A percentile compares a stretch with the other conserved stretches of the same genome.
Conservation (phyloP, 805 yeast species). For the Sugiyamaella boreocaroliniensis region DNA sequence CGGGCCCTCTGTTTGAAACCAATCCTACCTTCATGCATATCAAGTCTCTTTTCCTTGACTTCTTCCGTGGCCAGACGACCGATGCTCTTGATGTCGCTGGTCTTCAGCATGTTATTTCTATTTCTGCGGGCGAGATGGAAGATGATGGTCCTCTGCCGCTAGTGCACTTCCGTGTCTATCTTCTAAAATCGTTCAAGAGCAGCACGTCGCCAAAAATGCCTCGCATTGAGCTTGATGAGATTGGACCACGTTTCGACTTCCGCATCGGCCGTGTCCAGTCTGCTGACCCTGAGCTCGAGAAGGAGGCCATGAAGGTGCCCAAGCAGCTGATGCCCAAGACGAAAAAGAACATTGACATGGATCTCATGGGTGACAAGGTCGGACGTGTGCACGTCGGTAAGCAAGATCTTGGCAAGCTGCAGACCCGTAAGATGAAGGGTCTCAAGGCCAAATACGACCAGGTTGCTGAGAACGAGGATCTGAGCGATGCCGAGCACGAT, state of each 20-base stretch:
- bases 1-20: constrained; percentile 84
- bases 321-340: constrained; percentile 73
- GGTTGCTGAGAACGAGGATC: constrained; percentile 42
- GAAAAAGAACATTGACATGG: constrained; percentile 84
- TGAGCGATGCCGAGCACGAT: constrained; percentile 27
- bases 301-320: constrained; percentile 78
- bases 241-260: constrained; percentile 94
- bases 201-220: constrained; percentile 74
- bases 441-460: constrained; percentile 83
- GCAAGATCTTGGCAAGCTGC: constrained; percentile 84
- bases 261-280: constrained; percentile 78
- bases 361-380: constrained; percentile 89
- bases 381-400: constrained; percentile 95
- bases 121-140: constrained; percentile 70
- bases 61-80: constrained; percentile 76
- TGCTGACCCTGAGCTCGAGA: constrained; percentile 81
- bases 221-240: constrained; percentile 87
- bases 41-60: constrained; percentile 84
- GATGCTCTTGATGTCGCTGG: constrained; percentile 90
- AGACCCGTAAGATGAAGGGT: constrained; percentile 98
- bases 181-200: constrained; percentile 70
- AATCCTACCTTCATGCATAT: constrained; percentile 81
- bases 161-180: constrained; percentile 86
- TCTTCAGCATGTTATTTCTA: constrained; percentile 79
- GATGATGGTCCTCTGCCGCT: constrained; percentile 66